These are phyloP conservation scores for Yueomyces sinensis DNA, from an alignment of 805 yeast genomes.

Conservation along the genomic window DNA sequence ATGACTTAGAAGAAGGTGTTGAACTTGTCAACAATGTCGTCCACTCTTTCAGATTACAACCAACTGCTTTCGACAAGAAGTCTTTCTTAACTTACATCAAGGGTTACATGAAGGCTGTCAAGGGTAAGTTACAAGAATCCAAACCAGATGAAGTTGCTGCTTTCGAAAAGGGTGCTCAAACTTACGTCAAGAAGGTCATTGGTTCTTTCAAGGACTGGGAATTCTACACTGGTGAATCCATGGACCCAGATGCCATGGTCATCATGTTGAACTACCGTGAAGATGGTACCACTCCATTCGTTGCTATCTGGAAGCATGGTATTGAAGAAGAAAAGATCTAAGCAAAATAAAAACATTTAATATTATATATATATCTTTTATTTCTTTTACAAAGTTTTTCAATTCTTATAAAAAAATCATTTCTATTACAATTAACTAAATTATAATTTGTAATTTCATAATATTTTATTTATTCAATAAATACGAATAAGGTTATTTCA, in stretches of 20 bases:
- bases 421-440: background rate
- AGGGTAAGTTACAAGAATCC: slow-evolving; percentile 79
- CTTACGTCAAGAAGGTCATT: slow-evolving; percentile 92
- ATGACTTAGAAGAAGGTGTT: slow-evolving; percentile 68
- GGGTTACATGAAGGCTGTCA: slow-evolving; percentile 96
- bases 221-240: slow-evolving; percentile 98
- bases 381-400: background rate
- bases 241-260: slow-evolving; percentile 99
- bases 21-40: slow-evolving; percentile 97
- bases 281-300: slow-evolving; percentile 96
- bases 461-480: too few species aligned
- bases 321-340: slow-evolving; percentile 80
- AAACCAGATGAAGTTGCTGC: slow-evolving; percentile 76
- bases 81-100: slow-evolving; percentile 93
- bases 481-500: too few species aligned
- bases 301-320: slow-evolving; percentile 99
- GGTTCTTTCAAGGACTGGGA: slow-evolving; percentile 98
- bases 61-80: slow-evolving; percentile 94
- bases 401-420: background rate
- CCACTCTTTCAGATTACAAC: slow-evolving; percentile 96
- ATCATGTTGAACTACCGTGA: slow-evolving; percentile 98
- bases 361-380: background rate
- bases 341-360: too few species aligned
- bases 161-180: slow-evolving; percentile 95
- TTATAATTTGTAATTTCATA: too few species aligned